Base-by-base conservation (phyloP, 2,329 filamentous ascomycete species). In the Penicillium nordicum region DNA sequence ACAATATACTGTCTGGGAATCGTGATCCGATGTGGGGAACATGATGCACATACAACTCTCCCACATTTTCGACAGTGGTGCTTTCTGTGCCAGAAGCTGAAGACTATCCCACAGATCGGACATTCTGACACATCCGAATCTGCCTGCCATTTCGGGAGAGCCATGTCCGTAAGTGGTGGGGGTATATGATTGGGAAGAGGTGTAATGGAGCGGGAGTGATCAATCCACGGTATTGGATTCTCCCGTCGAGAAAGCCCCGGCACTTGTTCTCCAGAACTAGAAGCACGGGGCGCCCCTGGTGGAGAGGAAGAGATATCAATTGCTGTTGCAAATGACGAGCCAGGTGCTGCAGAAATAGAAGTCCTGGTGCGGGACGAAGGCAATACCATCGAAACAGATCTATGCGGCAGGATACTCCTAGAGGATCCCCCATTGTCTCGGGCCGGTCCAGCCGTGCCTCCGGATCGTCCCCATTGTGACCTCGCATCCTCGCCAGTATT, bases 11-110 rank as follows among this genome's bases (percentile, higher is more conserved):
- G 90, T 62, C 92, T 84, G 1, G 93, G 93, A 61, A 97, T 97
- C 4, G 90, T 96, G 69, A 97, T 97, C 59, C 92, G 85, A 73
- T 97, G 93, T 4, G 93, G 93, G 3, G 93, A 97, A 76, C 93
- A 97, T 21, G 85, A 81, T 56, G 87, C 86, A 74, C 93, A 97
- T 25, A 97, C 93, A 9, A 97, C 92, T 59, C 92, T 82, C 44
- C 93, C 93, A 71, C 93, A 97, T 83, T 96, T 97, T 83, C 92
- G 85, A 80, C 93, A 97, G 71, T 97, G 93, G 76, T 97, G 93
- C 71, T 95, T 95, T 60, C 93, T 83, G 69, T 90, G 87, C 77
- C 91, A 90, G 65, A 96, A 88, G 70, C 84, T 89, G 69, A 97
- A 97, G 46, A 86, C 84, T 0, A 83, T 84, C 50, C 80, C 79